Conservation (phyloP, 441 rosid species). For the Cnidoscolus chayamansa region DNA sequence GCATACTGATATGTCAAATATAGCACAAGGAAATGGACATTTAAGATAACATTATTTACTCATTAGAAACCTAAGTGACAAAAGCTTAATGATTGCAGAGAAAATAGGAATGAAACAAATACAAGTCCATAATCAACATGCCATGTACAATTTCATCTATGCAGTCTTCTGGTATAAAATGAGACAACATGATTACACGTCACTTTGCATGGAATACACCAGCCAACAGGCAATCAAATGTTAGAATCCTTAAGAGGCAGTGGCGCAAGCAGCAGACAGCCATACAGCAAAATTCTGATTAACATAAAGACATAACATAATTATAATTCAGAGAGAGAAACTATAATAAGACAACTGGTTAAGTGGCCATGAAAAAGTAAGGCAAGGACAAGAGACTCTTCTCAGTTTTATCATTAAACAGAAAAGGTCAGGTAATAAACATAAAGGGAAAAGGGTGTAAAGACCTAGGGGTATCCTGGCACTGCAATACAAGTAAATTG, state of each 20-base stretch:
- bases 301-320: background rate
- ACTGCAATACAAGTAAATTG: background rate
- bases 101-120: background rate
- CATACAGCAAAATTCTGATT: background rate
- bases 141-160: background rate
- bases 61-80: slow-evolving; percentile 8
- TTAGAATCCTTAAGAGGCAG: background rate
- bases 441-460: background rate
- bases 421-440: background rate
- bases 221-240: background rate
- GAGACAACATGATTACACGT: background rate
- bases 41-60: background rate
- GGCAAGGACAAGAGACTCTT: background rate
- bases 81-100: background rate
- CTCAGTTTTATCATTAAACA: background rate
- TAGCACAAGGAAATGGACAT: background rate
- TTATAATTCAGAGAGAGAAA: background rate
- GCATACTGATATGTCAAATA: background rate
- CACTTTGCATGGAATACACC: background rate
- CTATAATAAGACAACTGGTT: background rate
- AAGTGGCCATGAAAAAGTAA: background rate
- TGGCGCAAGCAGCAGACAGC: background rate
- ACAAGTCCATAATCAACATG: background rate
- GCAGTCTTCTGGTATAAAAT: background rate
- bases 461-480: background rate